Conservation (phyloP, 2,329 filamentous ascomycete species). For the Colletotrichum lini region DNA sequence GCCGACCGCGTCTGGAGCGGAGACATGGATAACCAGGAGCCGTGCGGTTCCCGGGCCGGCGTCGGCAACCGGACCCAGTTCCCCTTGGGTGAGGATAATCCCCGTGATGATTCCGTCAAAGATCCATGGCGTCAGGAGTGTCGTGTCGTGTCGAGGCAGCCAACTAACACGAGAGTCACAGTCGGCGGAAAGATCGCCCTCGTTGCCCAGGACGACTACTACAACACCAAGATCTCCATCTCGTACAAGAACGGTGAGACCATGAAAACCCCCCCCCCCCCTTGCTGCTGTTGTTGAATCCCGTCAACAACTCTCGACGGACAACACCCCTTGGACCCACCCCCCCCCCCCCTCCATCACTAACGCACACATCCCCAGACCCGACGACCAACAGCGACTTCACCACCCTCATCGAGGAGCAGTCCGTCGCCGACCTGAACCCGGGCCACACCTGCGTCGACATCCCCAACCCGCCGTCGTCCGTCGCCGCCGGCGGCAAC, state of each 20-base stretch:
- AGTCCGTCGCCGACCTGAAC: conserved; percentile 51
- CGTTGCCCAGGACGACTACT: conserved; percentile 67
- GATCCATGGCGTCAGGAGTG: neutral
- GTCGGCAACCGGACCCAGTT: conserved; percentile 65
- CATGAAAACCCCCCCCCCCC: neutral
- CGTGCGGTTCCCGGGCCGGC: conserved; percentile 64
- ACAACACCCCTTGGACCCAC: neutral
- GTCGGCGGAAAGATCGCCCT: conserved; percentile 66
- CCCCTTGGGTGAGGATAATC: conserved; percentile 58
- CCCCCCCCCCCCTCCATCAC: neutral
- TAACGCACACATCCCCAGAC: conserved; percentile 44
- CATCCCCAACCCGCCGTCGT: conserved; percentile 48
- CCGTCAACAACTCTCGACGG: neutral
- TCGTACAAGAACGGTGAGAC: conserved; percentile 63
- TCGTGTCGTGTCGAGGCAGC: neutral
- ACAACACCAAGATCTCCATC: conserved; percentile 64
- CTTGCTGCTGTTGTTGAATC: neutral
- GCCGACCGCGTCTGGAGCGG: conserved; percentile 65
- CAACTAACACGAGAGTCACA: conserved; percentile 44
- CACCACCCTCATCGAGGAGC: conserved; percentile 49
- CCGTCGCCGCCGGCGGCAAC: conserved; percentile 51
- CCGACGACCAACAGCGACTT: conserved; percentile 51
- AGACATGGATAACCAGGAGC: conserved; percentile 64
- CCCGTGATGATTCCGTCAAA: too few species aligned
- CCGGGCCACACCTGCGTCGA: conserved; percentile 58